A percentile compares a stretch with the other conserved stretches of the same genome.
Evolutionary conservation across 2,329 filamentous ascomycete genomes (phyloP).

Genomic region (Pleurostoma richardsiae): DNA sequence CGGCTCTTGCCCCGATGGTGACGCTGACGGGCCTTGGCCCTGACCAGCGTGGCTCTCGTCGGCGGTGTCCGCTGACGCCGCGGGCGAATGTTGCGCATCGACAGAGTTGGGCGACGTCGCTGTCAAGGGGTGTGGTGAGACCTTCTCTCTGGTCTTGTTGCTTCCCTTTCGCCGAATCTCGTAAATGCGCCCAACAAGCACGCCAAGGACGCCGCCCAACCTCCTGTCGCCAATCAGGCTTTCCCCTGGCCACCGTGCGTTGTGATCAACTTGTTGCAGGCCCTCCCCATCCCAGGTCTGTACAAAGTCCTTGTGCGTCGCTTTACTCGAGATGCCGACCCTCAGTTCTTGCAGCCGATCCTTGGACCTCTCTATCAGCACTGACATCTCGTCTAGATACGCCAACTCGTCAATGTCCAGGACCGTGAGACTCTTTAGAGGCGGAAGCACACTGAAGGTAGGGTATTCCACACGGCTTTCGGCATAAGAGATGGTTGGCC

Average conservation of each 20-base stretch:
- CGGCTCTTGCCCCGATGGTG: background rate
- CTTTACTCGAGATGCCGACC: constrained; percentile 61
- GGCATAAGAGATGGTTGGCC: constrained; percentile 38
- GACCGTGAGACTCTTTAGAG: constrained; percentile 69
- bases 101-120: constrained; percentile 9
- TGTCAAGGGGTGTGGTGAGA: background rate
- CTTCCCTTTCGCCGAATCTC: constrained; percentile 39
- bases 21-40: background rate
- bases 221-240: constrained; percentile 56
- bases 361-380: constrained; percentile 68
- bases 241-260: constrained; percentile 49
- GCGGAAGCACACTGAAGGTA: constrained; percentile 72
- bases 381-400: constrained; percentile 77
- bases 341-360: constrained; percentile 64
- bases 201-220: constrained; percentile 63
- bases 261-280: constrained; percentile 60
- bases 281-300: constrained; percentile 57
- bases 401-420: constrained; percentile 78
- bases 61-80: background rate
- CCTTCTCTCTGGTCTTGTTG: constrained; percentile 10
- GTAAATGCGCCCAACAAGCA: constrained; percentile 62
- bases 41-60: background rate
- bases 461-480: constrained; percentile 67
- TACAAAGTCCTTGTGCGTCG: constrained; percentile 44
- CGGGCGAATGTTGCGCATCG: background rate